Percentiles rank a stretch among this genome's conserved stretches.
phyloP scores from a whole-genome alignment of 139 green algal genomes.

The Haematococcus lacustris region DNA sequence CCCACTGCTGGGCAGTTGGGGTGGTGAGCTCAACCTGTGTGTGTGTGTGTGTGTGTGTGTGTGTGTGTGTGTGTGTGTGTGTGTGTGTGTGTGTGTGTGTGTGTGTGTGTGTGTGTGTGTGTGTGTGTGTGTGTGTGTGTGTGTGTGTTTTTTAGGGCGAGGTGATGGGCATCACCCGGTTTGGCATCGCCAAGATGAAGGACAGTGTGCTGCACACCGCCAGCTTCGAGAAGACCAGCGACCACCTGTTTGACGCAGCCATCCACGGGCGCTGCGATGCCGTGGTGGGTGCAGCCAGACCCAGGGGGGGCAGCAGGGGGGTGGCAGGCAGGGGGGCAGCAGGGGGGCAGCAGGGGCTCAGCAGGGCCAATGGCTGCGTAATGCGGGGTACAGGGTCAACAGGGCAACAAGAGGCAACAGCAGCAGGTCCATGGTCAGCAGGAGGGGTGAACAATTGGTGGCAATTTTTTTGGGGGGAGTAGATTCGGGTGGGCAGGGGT shows the following conservation, averaged over 20 bases:
- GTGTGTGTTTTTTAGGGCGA: constrained; percentile 61
- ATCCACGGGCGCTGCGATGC: constrained; percentile 63
- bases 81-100: background rate
- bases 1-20: too few relatives aligned
- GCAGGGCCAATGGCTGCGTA: too few relatives aligned
- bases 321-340: too few relatives aligned
- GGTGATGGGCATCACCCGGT: constrained; percentile 97
- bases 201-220: constrained; percentile 97
- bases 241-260: constrained; percentile 97
- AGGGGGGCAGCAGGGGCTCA: too few relatives aligned
- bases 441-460: too few relatives aligned
- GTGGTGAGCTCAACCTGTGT: too few relatives aligned
- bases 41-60: background rate
- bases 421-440: too few relatives aligned
- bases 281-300: constrained; percentile 10
- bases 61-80: background rate
- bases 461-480: too few relatives aligned
- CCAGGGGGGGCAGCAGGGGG: too few relatives aligned
- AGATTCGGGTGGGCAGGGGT: too few relatives aligned
- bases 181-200: constrained; percentile 99
- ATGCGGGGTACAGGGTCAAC: too few relatives aligned
- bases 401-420: too few relatives aligned
- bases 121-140: background rate
- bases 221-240: constrained; percentile 97
- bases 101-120: background rate